Evolutionary conservation across 2,329 filamentous ascomycete genomes (phyloP).

Genomic region (Pseudocercospora crystallina): DNA sequence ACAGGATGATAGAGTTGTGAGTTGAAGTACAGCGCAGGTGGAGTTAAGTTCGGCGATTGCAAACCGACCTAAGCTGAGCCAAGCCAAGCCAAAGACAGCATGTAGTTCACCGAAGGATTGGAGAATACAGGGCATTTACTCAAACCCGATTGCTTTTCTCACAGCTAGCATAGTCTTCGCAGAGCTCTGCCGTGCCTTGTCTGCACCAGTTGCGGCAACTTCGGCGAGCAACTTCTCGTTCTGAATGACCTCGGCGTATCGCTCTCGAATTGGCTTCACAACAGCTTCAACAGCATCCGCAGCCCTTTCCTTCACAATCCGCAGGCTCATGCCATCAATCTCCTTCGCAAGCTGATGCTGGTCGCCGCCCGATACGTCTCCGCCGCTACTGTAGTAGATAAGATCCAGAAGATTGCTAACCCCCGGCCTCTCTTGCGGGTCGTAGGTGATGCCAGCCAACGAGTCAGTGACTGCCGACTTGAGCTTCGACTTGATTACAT

Average conservation of each 20-base stretch:
- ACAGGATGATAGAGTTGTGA: no score
- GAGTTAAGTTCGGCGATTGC: no score
- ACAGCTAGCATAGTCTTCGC: constrained; percentile 45
- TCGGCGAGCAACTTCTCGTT: constrained; percentile 56
- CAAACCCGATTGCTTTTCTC: constrained; percentile 9
- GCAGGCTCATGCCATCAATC: constrained; percentile 49
- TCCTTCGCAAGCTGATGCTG: constrained; percentile 50
- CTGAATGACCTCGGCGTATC: constrained; percentile 55
- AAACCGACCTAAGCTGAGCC: background rate
- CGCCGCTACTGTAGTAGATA: constrained; percentile 57
- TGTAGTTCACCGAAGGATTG: background rate
- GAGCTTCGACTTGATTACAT: constrained; percentile 68
- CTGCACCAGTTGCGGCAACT: constrained; percentile 55
- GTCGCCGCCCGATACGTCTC: constrained; percentile 1
- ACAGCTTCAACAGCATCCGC: constrained; percentile 57
- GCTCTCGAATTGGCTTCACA: constrained; percentile 56
- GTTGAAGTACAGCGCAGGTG: no score
- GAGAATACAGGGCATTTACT: background rate
- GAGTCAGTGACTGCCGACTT: constrained; percentile 76
- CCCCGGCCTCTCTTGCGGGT: constrained; percentile 68
- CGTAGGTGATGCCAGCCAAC: constrained; percentile 66
- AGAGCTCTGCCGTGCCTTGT: constrained; percentile 63
- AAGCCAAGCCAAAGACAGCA: background rate
- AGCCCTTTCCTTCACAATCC: constrained; percentile 64
- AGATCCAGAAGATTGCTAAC: constrained; percentile 86